Base-by-base conservation (phyloP, 2,329 filamentous ascomycete genomes). In the Lachnum nothofagi region DNA sequence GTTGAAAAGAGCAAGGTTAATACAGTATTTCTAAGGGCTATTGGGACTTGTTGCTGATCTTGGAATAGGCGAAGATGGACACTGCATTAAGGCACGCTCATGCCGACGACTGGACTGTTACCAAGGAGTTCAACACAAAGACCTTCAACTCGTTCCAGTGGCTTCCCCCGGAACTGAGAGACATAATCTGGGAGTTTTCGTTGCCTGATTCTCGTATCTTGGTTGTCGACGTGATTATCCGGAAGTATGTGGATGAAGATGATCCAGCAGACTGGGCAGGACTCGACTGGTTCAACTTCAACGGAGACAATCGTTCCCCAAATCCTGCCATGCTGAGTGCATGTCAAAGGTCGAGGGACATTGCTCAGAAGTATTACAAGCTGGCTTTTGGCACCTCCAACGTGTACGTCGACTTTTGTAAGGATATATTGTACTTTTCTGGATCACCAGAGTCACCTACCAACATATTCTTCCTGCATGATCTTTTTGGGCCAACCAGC, bases 371-470 rank as follows among this genome's bases (percentile, higher is more conserved):
- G 25, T 31, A 14, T n/a, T 46, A 40, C 16, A 16, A 6, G 10
- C 20, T 33, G 12, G 17, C 24, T n/a, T 46, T 46, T 16, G 35
- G 44, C 34, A 40, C 44, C 8, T 10, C 4, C 17, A 46, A 40
- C 14, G 35, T 39, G 8, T 40, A 39, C 17, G 44, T 24, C 24
- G 25, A 40, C 25, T 20, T 46, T 8, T 33, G 27, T 7, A 25
- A 22, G n/a, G 43, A 46, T 25, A 22, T 46, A 3, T 25, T 46
- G 4, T 46, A 39, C 10, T 39, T 46, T 17, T n/a, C n/a, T n/a
- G n/a, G n/a, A n/a, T n/a, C n/a, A n/a, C n/a, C n/a, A n/a, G n/a
- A n/a, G n/a, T n/a, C n/a, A n/a, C n/a, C n/a, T n/a, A n/a, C n/a
- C n/a, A n/a, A n/a, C n/a, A n/a, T n/a, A n/a, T n/a, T n/a, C n/a